Base-by-base conservation (phyloP, 306 rosid species). In the Cicer judaicum region DNA sequence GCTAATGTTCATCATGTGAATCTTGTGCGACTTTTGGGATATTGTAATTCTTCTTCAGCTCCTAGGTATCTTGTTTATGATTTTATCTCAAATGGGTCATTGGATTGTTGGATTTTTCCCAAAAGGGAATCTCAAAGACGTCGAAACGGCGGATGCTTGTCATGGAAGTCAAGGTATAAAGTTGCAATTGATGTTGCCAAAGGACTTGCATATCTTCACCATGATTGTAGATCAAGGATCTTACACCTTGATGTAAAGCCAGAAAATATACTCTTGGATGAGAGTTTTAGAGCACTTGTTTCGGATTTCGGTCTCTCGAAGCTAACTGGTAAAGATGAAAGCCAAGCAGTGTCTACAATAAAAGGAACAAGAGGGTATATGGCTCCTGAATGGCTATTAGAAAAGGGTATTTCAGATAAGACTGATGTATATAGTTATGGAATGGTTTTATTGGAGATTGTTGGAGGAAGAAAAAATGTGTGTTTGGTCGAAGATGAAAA, bases 331-430 rank as follows among this genome's bases (percentile, higher is more conserved):
- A 90, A 81, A 64, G 91, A 88, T 10, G 87, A 86, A 53, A 92
- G 89, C 48, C 74, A 80, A 59, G 69, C 88, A 10, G 56, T 92
- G 18, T 88, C 90, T 5, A 80, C 94, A 4, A 78, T 92, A 3
- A 77, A 94, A 39, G 98, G 98, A 7, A 92, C 98, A 14, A 84
- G 80, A 79, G 96, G 98, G 1, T 92, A 92, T 81, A 76, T 92
- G 16, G 98, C 98, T 1, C 98, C 98, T 1, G 98, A 92, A 59
- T 92, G 98, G 98, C 77, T 92, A 3, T 76, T 92, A 18, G 90
- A 90, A 63, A 85, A 83, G 4, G 96, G 96, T 8, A 56, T 92
- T 19, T 88, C 98, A 0, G 92, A 92, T 72, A 92, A 92, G 54
- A 72, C 93, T 0, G 97, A 92, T 16, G 34, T 85, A 9, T 92